Percentiles rank a stretch among this genome's conserved stretches.
phyloP scores from a whole-genome alignment of 2,329 filamentous ascomycete genomes.

The Talaromyces sp. region DNA sequence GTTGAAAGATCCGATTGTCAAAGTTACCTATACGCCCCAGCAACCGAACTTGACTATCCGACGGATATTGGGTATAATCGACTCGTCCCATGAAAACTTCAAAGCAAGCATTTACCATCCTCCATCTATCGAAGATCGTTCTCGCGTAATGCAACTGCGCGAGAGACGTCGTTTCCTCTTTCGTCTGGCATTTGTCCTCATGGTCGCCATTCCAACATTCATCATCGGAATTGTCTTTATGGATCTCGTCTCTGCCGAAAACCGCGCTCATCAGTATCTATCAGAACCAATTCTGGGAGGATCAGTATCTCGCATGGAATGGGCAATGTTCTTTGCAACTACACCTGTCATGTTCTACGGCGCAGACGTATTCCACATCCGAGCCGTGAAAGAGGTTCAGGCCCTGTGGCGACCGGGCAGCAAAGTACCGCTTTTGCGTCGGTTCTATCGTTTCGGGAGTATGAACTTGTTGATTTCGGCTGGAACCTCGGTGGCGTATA shows the following conservation, averaged over 20 bases:
- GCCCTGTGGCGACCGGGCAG: constrained; percentile 75
- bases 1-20: constrained; percentile 63
- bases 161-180: constrained; percentile 67
- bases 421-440: constrained; percentile 65
- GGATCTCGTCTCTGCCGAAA: constrained; percentile 65
- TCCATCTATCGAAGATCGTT: constrained; percentile 78
- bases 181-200: constrained; percentile 66
- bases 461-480: constrained; percentile 94
- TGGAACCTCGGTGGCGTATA: constrained; percentile 82
- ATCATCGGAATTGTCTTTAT: constrained; percentile 88
- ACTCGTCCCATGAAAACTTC: constrained; percentile 63
- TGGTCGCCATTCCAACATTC: constrained; percentile 76
- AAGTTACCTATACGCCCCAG: constrained; percentile 66
- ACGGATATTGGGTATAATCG: constrained; percentile 66
- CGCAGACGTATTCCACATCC: constrained; percentile 77
- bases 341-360: constrained; percentile 85
- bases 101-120: constrained; percentile 70
- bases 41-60: constrained; percentile 71
- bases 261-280: constrained; percentile 60
- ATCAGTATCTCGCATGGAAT: constrained; percentile 68
- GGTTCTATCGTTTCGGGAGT: constrained; percentile 90
- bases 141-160: constrained; percentile 65
- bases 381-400: constrained; percentile 73
- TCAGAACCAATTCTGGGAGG: constrained; percentile 70
- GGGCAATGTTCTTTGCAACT: constrained; percentile 74